Evolutionary conservation across 2,329 filamentous ascomycete species (phyloP).

Genomic region (Hypoxylon rubiginosum): DNA sequence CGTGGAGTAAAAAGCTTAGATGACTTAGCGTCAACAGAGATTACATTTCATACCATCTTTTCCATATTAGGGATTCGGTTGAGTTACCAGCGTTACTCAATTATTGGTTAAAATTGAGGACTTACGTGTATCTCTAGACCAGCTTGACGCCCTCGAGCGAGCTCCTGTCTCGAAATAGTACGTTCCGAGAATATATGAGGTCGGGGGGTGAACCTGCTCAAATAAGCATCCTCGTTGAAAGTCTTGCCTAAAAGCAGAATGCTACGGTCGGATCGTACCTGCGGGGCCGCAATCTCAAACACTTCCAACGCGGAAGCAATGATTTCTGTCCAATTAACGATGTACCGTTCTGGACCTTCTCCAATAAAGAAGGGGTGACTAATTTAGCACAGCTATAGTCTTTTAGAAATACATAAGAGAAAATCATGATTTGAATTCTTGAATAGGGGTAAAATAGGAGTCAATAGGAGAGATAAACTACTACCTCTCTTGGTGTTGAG

Average conservation of each 20-base stretch:
- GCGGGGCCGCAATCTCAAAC: conserved; percentile 2
- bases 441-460: too few relatives aligned
- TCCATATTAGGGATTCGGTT: neutral
- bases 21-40: neutral
- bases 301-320: conserved; percentile 1
- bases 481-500: too few relatives aligned
- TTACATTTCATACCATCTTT: neutral
- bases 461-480: too few relatives aligned
- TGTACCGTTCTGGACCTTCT: neutral
- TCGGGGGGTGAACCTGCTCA: neutral
- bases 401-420: too few relatives aligned
- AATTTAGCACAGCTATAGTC: too few relatives aligned
- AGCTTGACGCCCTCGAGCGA: neutral
- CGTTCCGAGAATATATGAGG: neutral
- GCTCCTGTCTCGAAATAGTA: conserved; percentile 6
- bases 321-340: neutral
- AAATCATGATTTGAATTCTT: too few relatives aligned
- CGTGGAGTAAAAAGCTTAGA: neutral
- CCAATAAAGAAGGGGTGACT: neutral
- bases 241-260: conserved; percentile 8
- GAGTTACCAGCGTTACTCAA: neutral
- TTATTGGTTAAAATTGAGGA: neutral
- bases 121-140: neutral
- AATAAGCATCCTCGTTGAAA: neutral
- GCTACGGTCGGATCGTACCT: neutral